A percentile compares a stretch with the other conserved stretches of the same genome.
Conservation (phyloP, 768 basidiomycete species). For the Leccinum longicurvipes region DNA sequence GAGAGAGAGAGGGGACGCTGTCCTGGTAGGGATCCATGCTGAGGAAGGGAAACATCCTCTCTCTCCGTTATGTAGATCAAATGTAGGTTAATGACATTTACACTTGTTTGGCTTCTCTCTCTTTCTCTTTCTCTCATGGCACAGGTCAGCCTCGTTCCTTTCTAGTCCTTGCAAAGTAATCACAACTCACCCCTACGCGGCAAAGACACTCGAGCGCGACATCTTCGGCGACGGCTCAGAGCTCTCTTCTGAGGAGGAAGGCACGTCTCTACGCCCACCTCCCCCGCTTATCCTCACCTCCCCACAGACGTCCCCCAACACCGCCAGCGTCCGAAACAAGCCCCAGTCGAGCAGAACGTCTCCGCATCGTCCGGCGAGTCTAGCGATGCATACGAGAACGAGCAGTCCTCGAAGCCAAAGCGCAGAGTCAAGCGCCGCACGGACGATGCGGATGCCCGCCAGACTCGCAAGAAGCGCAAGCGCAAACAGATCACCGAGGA, state of each 20-base stretch:
- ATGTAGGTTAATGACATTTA: constrained; percentile 4
- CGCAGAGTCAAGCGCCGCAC: constrained; percentile 37
- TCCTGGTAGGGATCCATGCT: constrained; percentile 25
- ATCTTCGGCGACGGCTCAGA: constrained; percentile 88
- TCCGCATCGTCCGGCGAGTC: constrained; percentile 40
- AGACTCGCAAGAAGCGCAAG: constrained; percentile 52
- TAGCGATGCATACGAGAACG: constrained; percentile 53
- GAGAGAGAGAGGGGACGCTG: constrained; percentile 27
- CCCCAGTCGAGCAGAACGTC: constrained; percentile 33
- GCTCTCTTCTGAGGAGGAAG: constrained; percentile 73
- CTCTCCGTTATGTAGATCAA: neutral
- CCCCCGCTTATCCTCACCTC: neutral
- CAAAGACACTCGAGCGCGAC: constrained; percentile 54
- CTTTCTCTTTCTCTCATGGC: constrained; percentile 7
- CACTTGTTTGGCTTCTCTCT: constrained; percentile 6
- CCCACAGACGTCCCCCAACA: constrained; percentile 41
- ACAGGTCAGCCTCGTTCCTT: constrained; percentile 1
- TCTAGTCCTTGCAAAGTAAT: no score
- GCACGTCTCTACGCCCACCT: constrained; percentile 3
- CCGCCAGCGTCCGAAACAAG: constrained; percentile 34
- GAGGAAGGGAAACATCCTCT: constrained; percentile 15
- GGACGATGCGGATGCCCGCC: constrained; percentile 39
- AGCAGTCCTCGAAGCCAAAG: constrained; percentile 26
- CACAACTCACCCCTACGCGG: neutral
- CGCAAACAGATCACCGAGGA: constrained; percentile 58